A percentile compares a stretch with the other conserved stretches of the same genome.
Conservation (phyloP, 2,329 filamentous ascomycete species). For the Stemphylium vesicarium region DNA sequence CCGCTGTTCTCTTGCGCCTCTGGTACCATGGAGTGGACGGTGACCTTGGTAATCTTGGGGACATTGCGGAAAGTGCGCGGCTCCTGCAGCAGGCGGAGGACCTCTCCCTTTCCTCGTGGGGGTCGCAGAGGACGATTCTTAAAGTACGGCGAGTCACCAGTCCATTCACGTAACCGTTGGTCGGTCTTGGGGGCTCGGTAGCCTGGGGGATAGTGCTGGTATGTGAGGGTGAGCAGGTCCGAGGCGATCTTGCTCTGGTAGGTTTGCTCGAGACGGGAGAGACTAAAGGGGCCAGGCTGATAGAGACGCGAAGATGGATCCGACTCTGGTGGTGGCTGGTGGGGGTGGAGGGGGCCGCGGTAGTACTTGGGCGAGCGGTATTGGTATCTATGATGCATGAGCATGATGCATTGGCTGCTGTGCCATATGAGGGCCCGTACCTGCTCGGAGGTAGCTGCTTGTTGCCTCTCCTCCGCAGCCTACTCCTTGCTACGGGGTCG, state of each 20-base stretch:
- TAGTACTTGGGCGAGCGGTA: constrained; percentile 94
- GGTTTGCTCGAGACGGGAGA: constrained; percentile 86
- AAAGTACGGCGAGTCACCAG: constrained; percentile 90
- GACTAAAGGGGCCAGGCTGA: constrained; percentile 86
- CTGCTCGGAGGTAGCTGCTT: constrained; percentile 60
- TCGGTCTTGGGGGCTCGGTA: constrained; percentile 63
- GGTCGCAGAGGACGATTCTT: constrained; percentile 86
- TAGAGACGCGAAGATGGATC: constrained; percentile 89
- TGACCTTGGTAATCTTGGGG: constrained; percentile 80
- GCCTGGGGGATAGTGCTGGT: constrained; percentile 84
- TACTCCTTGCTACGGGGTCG: constrained; percentile 57
- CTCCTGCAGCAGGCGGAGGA: constrained; percentile 70
- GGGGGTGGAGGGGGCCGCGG: constrained; percentile 88
- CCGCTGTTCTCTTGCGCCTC: constrained; percentile 73
- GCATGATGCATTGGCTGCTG: not conserved
- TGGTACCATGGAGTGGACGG: constrained; percentile 76
- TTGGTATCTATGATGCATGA: constrained; percentile 72
- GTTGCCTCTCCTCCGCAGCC: constrained; percentile 51
- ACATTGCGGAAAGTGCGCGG: constrained; percentile 81
- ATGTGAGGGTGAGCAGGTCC: constrained; percentile 87
- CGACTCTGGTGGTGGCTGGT: constrained; percentile 85
- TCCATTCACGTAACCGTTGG: constrained; percentile 82
- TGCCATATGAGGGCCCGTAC: constrained; percentile 42
- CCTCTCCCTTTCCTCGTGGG: constrained; percentile 77
- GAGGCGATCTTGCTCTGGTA: constrained; percentile 84